A percentile compares a stretch with the other conserved stretches of the same genome.
phyloP scores from a whole-genome alignment of 2,329 filamentous ascomycete genomes.

The Exophiala bonariae region DNA sequence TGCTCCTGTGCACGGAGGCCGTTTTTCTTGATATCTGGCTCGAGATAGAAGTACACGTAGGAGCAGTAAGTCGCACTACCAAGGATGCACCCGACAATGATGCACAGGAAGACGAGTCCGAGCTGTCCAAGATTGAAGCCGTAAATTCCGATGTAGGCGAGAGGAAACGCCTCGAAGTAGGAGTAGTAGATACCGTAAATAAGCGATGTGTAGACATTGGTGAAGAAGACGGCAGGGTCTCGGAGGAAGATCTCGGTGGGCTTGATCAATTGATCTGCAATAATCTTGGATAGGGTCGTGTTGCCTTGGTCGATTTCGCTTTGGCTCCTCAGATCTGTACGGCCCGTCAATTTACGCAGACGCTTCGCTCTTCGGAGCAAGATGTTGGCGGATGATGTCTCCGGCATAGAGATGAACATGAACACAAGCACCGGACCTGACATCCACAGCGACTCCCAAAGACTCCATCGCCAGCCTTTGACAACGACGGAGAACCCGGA shows the following conservation, averaged over 20 bases:
- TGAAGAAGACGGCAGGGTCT: slow-evolving; percentile 63
- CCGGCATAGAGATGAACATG: slow-evolving; percentile 64
- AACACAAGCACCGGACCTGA: slow-evolving; percentile 59
- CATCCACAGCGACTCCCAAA: slow-evolving; percentile 62
- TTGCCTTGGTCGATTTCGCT: slow-evolving; percentile 64
- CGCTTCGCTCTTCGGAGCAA: slow-evolving; percentile 61
- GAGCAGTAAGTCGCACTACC: slow-evolving; percentile 50
- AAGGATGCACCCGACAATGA: slow-evolving; percentile 59
- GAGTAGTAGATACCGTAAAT: slow-evolving; percentile 51
- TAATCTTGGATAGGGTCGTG: slow-evolving; percentile 47
- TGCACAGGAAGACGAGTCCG: slow-evolving; percentile 62
- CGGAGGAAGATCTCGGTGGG: slow-evolving; percentile 59
- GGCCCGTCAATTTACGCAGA: slow-evolving; percentile 63
- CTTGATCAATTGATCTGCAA: slow-evolving; percentile 60
- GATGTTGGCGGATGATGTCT: slow-evolving; percentile 62
- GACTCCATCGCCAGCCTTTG: slow-evolving; percentile 62
- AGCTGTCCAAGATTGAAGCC: slow-evolving; percentile 59
- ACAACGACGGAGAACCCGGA: slow-evolving; percentile 60
- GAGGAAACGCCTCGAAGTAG: slow-evolving; percentile 67
- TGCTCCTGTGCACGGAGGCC: slow-evolving; percentile 55
- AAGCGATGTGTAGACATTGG: slow-evolving; percentile 62
- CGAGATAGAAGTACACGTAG: slow-evolving; percentile 55
- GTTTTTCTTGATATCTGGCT: slow-evolving; percentile 48
- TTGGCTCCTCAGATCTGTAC: slow-evolving; percentile 57
- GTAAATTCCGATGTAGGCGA: slow-evolving; percentile 63